Evolutionary conservation across 805 yeast genomes (phyloP).

Genomic region (Dipodascopsis uninucleata): DNA sequence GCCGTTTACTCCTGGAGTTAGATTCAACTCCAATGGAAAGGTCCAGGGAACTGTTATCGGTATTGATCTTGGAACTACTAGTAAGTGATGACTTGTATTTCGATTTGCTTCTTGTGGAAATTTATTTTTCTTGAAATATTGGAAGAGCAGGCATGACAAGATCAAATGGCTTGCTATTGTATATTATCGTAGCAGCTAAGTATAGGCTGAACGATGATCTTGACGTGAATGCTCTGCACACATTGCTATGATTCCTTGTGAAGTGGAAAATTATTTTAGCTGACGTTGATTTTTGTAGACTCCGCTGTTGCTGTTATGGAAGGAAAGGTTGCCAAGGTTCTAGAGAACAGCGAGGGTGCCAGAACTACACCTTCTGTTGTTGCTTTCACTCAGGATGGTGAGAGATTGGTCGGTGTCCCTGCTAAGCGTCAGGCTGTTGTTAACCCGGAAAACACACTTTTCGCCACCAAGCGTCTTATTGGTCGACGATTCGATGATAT

Average conservation of each 20-base stretch:
- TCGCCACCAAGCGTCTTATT: constrained; percentile 91
- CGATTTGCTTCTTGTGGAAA: not conserved
- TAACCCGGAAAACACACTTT: constrained; percentile 88
- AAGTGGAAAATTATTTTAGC: too few relatives aligned
- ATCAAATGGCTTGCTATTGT: too few relatives aligned
- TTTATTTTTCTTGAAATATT: not conserved
- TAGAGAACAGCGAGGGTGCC: constrained; percentile 74
- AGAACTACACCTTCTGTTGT: constrained; percentile 91
- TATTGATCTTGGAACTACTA: constrained; percentile 83
- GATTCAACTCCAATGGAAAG: constrained; percentile 49
- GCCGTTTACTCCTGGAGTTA: constrained; percentile 30
- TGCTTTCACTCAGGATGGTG: constrained; percentile 89
- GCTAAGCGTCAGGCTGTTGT: constrained; percentile 96
- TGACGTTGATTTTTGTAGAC: constrained; percentile 34
- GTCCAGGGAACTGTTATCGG: constrained; percentile 68
- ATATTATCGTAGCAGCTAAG: not conserved
- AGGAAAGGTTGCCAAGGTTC: constrained; percentile 69
- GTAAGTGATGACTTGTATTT: constrained; percentile 12
- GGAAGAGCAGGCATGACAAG: too few relatives aligned
- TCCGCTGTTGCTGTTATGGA: constrained; percentile 86
- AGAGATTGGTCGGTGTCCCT: constrained; percentile 87
- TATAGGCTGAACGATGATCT: too few relatives aligned
- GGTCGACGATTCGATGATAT: constrained; percentile 87
- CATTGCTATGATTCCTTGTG: not conserved
- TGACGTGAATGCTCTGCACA: too few relatives aligned